Percentiles rank a stretch among this genome's conserved stretches.
These are phyloP conservation scores for Silene noctiflora DNA, from an alignment of 179 eudicot species.

Conservation along the genomic window DNA sequence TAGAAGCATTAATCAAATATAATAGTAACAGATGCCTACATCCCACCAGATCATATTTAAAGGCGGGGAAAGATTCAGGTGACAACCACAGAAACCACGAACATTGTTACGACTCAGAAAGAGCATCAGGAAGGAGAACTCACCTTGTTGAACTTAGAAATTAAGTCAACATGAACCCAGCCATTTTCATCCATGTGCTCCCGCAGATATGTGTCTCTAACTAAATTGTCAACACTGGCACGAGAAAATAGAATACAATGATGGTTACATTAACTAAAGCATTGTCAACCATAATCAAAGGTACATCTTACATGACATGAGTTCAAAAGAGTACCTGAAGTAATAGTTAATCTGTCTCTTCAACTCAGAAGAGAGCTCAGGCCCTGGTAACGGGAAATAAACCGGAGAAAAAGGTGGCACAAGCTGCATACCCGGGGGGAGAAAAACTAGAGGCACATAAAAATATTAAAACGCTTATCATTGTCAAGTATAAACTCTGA, in stretches of 20 bases:
- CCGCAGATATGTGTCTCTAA: slow-evolving; percentile 71
- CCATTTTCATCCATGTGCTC: slow-evolving; percentile 76
- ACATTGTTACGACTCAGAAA: not conserved
- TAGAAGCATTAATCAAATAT: not conserved
- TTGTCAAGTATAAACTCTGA: not conserved
- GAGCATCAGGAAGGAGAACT: slow-evolving; percentile 22
- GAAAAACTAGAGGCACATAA: slow-evolving; percentile 35
- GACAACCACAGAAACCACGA: not conserved
- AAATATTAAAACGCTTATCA: slow-evolving; percentile 21
- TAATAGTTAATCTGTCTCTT: slow-evolving; percentile 78
- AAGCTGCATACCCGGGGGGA: slow-evolving; percentile 38
- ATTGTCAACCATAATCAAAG: not conserved
- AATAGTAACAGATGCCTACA: not conserved
- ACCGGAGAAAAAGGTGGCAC: slow-evolving; percentile 21
- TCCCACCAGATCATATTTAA: not conserved
- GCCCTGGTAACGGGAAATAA: slow-evolving; percentile 33
- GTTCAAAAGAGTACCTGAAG: slow-evolving; percentile 59
- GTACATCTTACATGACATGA: not conserved
- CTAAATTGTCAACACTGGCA: slow-evolving; percentile 74
- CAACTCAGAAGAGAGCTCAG: slow-evolving; percentile 44
- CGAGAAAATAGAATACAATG: not conserved
- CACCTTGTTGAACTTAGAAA: slow-evolving; percentile 73
- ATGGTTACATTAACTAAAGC: not conserved
- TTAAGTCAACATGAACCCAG: slow-evolving; percentile 72
- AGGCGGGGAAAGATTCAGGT: not conserved